These are phyloP conservation scores for Eucalyptus leucophloia DNA, from an alignment of 345 rosid species.

Conservation along the genomic window DNA sequence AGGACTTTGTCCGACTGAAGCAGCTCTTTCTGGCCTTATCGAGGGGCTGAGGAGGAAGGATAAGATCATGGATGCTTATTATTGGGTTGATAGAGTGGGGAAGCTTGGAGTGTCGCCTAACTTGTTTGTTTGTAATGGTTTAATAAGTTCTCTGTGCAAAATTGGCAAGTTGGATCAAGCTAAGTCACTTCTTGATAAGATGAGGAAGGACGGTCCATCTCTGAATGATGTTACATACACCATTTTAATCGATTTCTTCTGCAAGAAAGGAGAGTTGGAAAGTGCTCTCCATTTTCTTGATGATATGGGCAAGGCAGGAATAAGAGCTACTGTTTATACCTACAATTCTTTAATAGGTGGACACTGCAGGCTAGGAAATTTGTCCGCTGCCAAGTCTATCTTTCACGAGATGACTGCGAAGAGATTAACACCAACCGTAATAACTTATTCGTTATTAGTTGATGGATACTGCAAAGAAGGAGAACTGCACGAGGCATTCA, in stretches of 20 bases:
- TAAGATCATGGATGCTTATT: slow-evolving; percentile 35
- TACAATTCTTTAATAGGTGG: slow-evolving; percentile 77
- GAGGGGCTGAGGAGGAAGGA: slow-evolving; percentile 72
- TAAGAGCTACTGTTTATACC: slow-evolving; percentile 50
- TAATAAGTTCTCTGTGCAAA: slow-evolving; percentile 67
- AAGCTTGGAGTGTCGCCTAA: slow-evolving; percentile 39
- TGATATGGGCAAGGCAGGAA: slow-evolving; percentile 37
- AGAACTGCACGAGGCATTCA: slow-evolving; percentile 41
- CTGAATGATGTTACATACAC: slow-evolving; percentile 63
- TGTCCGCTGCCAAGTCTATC: slow-evolving; percentile 37
- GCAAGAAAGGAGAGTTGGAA: slow-evolving; percentile 64
- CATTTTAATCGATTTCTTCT: slow-evolving; percentile 66
- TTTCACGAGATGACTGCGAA: slow-evolving; percentile 40
- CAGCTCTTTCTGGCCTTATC: slow-evolving; percentile 48
- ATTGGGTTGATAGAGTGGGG: slow-evolving; percentile 38
- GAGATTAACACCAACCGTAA: slow-evolving; percentile 59
- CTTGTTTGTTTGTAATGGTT: slow-evolving; percentile 64
- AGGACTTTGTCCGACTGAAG: slow-evolving; percentile 57
- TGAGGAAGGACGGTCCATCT: slow-evolving; percentile 27
- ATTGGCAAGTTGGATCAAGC: slow-evolving; percentile 47
- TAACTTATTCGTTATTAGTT: slow-evolving; percentile 65
- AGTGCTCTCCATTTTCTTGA: slow-evolving; percentile 34
- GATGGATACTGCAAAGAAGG: slow-evolving; percentile 69
- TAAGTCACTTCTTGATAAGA: slow-evolving; percentile 42
- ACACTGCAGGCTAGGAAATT: slow-evolving; percentile 60